Conservation (phyloP, 2,329 filamentous ascomycete species). For the Zasmidium angulare region DNA sequence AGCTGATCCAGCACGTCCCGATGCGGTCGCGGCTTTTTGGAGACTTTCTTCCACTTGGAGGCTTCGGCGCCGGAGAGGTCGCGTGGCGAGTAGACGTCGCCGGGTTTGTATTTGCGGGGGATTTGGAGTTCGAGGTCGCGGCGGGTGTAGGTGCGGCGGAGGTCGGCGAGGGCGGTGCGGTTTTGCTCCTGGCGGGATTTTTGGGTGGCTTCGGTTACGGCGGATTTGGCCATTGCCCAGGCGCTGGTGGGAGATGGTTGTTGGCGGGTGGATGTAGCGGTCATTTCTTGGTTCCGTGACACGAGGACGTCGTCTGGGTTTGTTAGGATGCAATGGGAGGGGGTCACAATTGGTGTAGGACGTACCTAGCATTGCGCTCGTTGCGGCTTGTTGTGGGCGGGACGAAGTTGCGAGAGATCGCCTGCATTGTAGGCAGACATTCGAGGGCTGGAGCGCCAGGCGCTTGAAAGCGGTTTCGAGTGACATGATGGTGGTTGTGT, state of each 20-base stretch:
- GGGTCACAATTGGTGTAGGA: background rate
- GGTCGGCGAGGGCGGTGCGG: conserved; percentile 17
- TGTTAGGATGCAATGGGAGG: background rate
- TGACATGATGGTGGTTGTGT: conserved; percentile 25
- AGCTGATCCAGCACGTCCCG: conserved; percentile 76
- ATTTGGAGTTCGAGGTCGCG: conserved; percentile 62
- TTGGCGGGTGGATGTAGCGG: background rate
- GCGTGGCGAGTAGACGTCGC: conserved; percentile 88
- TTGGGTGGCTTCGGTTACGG: conserved; percentile 4
- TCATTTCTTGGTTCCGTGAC: background rate
- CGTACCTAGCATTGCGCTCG: conserved; percentile 27
- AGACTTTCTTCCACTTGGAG: conserved; percentile 70
- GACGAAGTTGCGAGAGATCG: conserved; percentile 23
- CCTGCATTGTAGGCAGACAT: conserved; percentile 30
- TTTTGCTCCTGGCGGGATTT: conserved; percentile 4
- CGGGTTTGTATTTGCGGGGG: conserved; percentile 68
- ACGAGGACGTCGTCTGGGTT: background rate
- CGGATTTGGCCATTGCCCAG: conserved; percentile 1
- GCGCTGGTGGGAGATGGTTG: background rate
- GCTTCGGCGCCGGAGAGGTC: conserved; percentile 78
- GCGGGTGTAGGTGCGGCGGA: conserved; percentile 31
- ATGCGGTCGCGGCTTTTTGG: conserved; percentile 47
- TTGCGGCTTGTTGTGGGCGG: conserved; percentile 24
- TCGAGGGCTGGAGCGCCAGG: conserved; percentile 25
- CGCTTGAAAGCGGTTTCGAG: conserved; percentile 30